Base-by-base conservation (phyloP, 2,329 filamentous ascomycete genomes). In the Didymosphaeria variabile region DNA sequence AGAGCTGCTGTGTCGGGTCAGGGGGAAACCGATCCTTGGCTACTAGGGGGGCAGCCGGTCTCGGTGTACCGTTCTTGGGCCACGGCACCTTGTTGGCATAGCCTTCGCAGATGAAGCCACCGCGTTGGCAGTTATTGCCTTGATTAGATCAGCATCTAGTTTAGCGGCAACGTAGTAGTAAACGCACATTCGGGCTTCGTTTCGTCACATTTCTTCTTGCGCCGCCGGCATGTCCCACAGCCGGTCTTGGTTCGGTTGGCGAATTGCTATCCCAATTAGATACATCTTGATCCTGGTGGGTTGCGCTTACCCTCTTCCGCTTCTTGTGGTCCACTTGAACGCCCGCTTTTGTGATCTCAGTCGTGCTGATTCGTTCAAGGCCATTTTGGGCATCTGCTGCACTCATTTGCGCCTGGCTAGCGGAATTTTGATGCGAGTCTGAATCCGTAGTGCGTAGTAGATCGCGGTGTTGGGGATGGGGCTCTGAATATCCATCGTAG, bases 201-300 rank as follows among this genome's bases (percentile, higher is more conserved):
- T 82, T 98, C 95, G 75, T 98, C 94, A 75, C 95, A 98, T 80
- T 98, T 98, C 88, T 98, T 98, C 86, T 98, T 98, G 61, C 94
- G 87, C 75, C 88, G 88, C 62, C 94, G 87, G 77, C 94, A 98
- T 6, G 94, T 98, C 79, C 97, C 88, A 77, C 94, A 98, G 34
- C 94, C 93, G 10, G 94, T 97, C 81, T 98, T 98, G 21, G 94
- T 97, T 61, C 94, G 87, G 78, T 97, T 97, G 81, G 93, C 97
- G 73, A 97, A 98, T 73, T 92, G 92, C 65, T 80, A 67, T 7
- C 23, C 56, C 9, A n/a, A 60, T 73, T 58, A 72, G 67, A 36
- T 32, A 19, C 40, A 40, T 44, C 29, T 19, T 36, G 19, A 26
- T n/a, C 17, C 12, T 23, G 21, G 9, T 8, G 26, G 15, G 5